Evolutionary conservation across 768 basidiomycete genomes (phyloP).

Genomic region (Sarcodon aspratus): DNA sequence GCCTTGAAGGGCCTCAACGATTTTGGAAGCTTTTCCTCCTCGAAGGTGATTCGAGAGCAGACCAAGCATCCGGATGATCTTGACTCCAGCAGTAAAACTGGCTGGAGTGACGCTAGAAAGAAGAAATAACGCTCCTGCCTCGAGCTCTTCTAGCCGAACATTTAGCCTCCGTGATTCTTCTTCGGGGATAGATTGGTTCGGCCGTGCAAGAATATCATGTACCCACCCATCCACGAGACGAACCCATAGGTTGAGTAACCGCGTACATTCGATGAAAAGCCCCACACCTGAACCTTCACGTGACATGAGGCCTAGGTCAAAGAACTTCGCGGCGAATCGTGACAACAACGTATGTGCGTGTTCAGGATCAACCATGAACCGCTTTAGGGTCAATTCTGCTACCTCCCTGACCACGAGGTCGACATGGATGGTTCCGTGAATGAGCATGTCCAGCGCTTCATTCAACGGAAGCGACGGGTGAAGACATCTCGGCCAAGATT

Average conservation of each 20-base stretch:
- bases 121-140: conserved; percentile 66
- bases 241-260: conserved; percentile 65
- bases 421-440: conserved; percentile 76
- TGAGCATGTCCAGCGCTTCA: conserved; percentile 66
- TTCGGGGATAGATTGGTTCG: conserved; percentile 22
- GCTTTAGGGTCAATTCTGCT: conserved; percentile 54
- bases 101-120: conserved; percentile 42
- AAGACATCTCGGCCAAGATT: conserved; percentile 77
- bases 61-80: conserved; percentile 49
- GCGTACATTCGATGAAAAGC: conserved; percentile 54
- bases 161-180: conserved; percentile 31
- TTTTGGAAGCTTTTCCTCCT: conserved; percentile 22
- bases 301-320: conserved; percentile 52
- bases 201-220: conserved; percentile 29
- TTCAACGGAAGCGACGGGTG: conserved; percentile 39
- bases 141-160: conserved; percentile 47
- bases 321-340: conserved; percentile 61
- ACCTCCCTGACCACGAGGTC: conserved; percentile 66
- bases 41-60: conserved; percentile 33
- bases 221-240: conserved; percentile 64
- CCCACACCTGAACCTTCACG: conserved; percentile 53
- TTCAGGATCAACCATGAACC: conserved; percentile 53
- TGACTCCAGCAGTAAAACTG: conserved; percentile 50
- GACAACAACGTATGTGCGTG: conserved; percentile 49
- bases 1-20: conserved; percentile 45